A percentile compares a stretch with the other conserved stretches of the same genome.
Conservation (phyloP, 805 yeast genomes). For the Candida silvicultrix region DNA sequence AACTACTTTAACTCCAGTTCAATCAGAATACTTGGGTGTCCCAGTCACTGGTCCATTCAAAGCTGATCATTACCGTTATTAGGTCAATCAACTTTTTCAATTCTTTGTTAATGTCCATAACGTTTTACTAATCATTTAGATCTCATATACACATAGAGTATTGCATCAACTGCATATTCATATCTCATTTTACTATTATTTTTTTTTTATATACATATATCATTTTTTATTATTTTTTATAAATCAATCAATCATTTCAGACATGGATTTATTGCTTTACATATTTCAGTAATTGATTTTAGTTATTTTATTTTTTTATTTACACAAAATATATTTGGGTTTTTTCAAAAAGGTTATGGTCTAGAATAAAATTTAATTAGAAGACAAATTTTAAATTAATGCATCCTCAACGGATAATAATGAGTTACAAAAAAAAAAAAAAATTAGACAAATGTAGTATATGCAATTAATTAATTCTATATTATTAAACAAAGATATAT, state of each 20-base stretch:
- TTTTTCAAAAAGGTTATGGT: not conserved
- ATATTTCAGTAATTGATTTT: too few species aligned
- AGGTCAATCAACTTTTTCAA: constrained; percentile 23
- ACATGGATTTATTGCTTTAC: too few species aligned
- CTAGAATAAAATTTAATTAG: not conserved
- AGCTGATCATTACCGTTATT: constrained; percentile 97
- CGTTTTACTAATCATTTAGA: not conserved
- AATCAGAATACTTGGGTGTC: constrained; percentile 91
- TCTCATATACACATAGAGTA: not conserved
- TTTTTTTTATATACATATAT: not conserved
- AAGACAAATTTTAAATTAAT: not conserved
- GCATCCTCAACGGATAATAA: constrained; percentile 21
- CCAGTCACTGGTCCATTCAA: constrained; percentile 95
- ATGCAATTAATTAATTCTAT: not conserved
- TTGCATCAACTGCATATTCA: constrained; percentile 21
- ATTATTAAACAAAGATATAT: constrained; percentile 1
- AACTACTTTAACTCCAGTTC: constrained; percentile 67
- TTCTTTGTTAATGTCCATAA: not conserved
- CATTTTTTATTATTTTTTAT: not conserved
- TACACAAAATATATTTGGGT: too few species aligned
- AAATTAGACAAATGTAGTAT: not conserved
- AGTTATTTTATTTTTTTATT: too few species aligned
- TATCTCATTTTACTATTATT: constrained; percentile 2
- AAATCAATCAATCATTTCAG: too few species aligned
- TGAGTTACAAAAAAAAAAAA: not conserved